Conservation (phyloP, 2,329 filamentous ascomycete species). For the Exophiala dermatitidis region DNA sequence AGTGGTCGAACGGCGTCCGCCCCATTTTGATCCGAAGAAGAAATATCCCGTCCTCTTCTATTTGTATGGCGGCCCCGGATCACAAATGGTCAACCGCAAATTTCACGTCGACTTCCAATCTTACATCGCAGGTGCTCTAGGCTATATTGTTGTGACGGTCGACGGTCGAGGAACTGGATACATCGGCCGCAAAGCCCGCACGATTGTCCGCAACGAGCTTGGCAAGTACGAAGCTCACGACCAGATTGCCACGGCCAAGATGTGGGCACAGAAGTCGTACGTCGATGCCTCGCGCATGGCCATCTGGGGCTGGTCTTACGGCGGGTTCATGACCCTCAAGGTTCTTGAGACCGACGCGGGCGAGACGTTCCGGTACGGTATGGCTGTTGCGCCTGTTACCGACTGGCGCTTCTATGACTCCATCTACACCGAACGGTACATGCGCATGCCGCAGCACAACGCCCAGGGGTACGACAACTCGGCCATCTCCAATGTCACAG, state of each 20-base stretch:
- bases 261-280: conserved; percentile 74
- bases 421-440: conserved; percentile 93
- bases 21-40: conserved; percentile 68
- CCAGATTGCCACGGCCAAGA: conserved; percentile 82
- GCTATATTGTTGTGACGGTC: conserved; percentile 90
- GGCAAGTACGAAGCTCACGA: conserved; percentile 80
- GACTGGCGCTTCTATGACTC: conserved; percentile 96
- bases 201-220: conserved; percentile 72
- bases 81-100: conserved; percentile 72
- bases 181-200: conserved; percentile 75
- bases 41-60: conserved; percentile 92
- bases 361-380: conserved; percentile 86
- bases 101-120: conserved; percentile 86
- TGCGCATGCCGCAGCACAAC: conserved; percentile 89
- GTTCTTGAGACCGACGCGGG: conserved; percentile 87
- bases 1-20: conserved; percentile 76
- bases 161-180: conserved; percentile 91
- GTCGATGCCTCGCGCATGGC: conserved; percentile 75
- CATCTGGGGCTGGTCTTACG: conserved; percentile 98
- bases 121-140: conserved; percentile 75
- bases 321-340: conserved; percentile 91
- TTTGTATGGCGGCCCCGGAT: conserved; percentile 91
- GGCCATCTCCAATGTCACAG: conserved; percentile 65
- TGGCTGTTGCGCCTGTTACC: conserved; percentile 97
- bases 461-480: conserved; percentile 66